These are phyloP conservation scores for Cyathus striatus DNA, from an alignment of 768 basidiomycete genomes.

Conservation along the genomic window DNA sequence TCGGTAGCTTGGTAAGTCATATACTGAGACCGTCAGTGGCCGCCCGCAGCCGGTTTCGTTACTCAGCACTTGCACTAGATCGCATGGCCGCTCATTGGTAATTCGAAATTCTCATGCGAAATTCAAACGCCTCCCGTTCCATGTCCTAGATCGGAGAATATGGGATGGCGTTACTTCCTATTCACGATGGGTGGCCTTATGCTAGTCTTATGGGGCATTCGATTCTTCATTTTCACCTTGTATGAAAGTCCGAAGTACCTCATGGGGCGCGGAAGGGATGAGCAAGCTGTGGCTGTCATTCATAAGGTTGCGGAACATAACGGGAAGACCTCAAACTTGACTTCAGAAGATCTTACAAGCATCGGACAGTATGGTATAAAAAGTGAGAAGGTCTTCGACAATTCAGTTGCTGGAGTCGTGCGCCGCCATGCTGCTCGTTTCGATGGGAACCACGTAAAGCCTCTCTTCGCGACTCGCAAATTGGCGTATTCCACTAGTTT, in stretches of 20 bases:
- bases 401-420: constrained; percentile 5
- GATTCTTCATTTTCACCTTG: constrained; percentile 55
- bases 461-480: constrained; percentile 58
- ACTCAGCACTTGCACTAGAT: too few relatives aligned
- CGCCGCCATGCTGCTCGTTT: constrained; percentile 29
- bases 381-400: constrained; percentile 2
- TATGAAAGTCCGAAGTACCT: constrained; percentile 75
- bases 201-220: constrained; percentile 48
- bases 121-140: constrained; percentile 15
- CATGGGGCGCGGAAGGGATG: constrained; percentile 64
- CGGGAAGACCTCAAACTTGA: constrained; percentile 40
- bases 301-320: constrained; percentile 62
- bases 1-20: constrained; percentile 39
- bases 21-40: not conserved
- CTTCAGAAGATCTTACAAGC: constrained; percentile 41
- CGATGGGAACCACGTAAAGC: constrained; percentile 39
- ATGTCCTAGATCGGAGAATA: constrained; percentile 49
- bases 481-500: constrained; percentile 64
- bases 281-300: constrained; percentile 56
- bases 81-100: constrained; percentile 70
- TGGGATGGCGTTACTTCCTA: constrained; percentile 76
- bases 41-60: too few relatives aligned
- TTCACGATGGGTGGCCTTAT: constrained; percentile 70
- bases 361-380: constrained; percentile 4
- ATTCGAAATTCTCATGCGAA: constrained; percentile 50